Evolutionary conservation across 2,329 filamentous ascomycete genomes (phyloP), one percentile per base, ranked within the genome.

Genomic region (Arachnomyces sp.): DNA sequence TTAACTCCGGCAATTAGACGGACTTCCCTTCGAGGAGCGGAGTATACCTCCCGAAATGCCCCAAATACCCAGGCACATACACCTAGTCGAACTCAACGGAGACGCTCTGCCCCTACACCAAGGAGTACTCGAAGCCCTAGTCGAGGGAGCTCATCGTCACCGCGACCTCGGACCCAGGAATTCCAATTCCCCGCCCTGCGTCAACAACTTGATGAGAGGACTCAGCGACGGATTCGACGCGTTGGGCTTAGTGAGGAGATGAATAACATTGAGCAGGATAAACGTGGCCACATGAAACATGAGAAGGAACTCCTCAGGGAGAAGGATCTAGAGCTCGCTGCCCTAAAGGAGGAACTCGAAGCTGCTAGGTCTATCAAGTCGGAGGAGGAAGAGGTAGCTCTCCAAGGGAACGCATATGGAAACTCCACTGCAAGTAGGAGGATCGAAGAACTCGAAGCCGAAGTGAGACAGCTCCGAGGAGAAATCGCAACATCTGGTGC

Each of bases 171-270:
- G 49, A 58, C 37, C 45, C 51, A 17, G 34, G 49, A 7, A 41
- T 51, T 16, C 48, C 52, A 5, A 40, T 36, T 71, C 70, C 40
- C 62, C 63, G 7, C 66, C 68, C 11, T 50, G 69, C 30, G 58
- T 61, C 9, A 63, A 70, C 41, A 58, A 64, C 48, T 72, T 15
- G 65, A 69, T 37, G 49, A 54, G 4, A 56, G 69, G 14, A 61
- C 61, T 2, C 61, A 63, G 44, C 57, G 69, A 29, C 60, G 66
- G 28, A 64, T 72, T 33, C 52, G 58, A 25, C 61, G 69, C 9
- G 57, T 63, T 38, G 64, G 68, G 3, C 48, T 72, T 34, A 71
- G 67, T 40, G 61, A 69, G 43, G 67, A 70, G 43, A 62, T 68
- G 42, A 68, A 69, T 45, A 51, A 57, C 16, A 58, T 66, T 29